These are phyloP conservation scores for Crithidia bombi DNA, from an alignment of 208 protist species.

Conservation along the genomic window DNA sequence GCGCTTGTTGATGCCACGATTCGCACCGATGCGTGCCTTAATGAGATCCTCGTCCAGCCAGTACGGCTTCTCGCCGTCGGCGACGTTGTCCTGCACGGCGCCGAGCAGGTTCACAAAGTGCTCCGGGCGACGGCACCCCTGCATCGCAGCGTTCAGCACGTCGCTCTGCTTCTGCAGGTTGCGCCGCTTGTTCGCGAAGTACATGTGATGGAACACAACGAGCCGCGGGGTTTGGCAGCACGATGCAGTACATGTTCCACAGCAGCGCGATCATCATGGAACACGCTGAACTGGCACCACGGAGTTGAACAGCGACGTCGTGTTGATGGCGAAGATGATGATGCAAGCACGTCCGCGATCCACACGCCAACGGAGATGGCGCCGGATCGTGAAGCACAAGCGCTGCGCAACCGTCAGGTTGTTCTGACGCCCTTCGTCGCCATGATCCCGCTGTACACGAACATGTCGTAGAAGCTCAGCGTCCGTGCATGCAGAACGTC, in stretches of 20 bases:
- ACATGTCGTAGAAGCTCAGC: conserved; percentile 71
- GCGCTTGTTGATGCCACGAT: conserved; percentile 32
- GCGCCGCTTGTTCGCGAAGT: conserved; percentile 48
- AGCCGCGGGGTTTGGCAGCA: conserved; percentile 49
- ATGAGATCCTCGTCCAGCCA: conserved; percentile 35
- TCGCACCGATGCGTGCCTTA: conserved; percentile 31
- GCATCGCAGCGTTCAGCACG: conserved; percentile 34
- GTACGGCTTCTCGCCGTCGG: conserved; percentile 29
- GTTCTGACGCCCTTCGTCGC: conserved; percentile 62
- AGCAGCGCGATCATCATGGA: conserved; percentile 64
- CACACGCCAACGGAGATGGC: conserved; percentile 44
- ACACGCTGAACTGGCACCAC: conserved; percentile 58
- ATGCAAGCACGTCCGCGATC: conserved; percentile 53
- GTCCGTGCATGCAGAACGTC: conserved; percentile 62
- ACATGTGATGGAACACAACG: conserved; percentile 65
- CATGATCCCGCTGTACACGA: conserved; percentile 63
- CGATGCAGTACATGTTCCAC: conserved; percentile 66
- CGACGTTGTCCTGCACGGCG: conserved; percentile 38
- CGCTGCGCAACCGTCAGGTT: conserved; percentile 67
- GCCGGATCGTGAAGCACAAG: conserved; percentile 58
- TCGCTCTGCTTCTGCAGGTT: conserved; percentile 58
- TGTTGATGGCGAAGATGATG: conserved; percentile 62
- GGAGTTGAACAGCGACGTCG: conserved; percentile 48
- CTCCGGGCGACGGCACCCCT: conserved; percentile 32
- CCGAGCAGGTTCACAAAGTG: conserved; percentile 32